Conservation (phyloP, 179 eudicot genomes). For the Sideroxylon spinosum region DNA sequence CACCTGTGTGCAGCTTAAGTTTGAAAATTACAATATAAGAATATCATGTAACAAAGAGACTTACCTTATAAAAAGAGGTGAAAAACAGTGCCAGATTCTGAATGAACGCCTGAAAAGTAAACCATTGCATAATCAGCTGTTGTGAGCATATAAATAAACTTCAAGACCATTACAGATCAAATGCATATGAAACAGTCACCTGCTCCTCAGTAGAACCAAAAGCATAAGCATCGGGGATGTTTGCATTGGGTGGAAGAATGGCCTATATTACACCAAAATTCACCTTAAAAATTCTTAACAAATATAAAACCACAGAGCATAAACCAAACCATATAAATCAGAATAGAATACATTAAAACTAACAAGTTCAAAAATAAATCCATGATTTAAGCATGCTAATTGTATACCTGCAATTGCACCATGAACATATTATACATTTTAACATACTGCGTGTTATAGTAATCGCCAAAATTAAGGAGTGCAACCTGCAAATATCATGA, state of each 20-base stretch:
- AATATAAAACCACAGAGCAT: neutral
- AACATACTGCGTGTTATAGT: slow-evolving; percentile 68
- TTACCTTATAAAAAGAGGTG: slow-evolving; percentile 85
- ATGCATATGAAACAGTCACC: slow-evolving; percentile 35
- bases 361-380: neutral
- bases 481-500: slow-evolving; percentile 63
- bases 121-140: neutral
- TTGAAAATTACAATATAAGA: neutral
- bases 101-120: slow-evolving; percentile 74
- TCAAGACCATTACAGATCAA: neutral
- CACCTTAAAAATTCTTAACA: neutral
- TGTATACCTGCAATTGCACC: slow-evolving; percentile 79
- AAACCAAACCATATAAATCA: neutral
- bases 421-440: slow-evolving; percentile 85
- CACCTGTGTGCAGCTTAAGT: neutral
- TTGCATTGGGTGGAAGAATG: slow-evolving; percentile 66
- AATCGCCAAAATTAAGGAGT: slow-evolving; percentile 82
- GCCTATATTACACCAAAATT: slow-evolving; percentile 31
- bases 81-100: slow-evolving; percentile 95
- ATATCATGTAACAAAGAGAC: slow-evolving; percentile 3
- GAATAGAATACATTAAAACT: neutral
- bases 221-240: slow-evolving; percentile 83
- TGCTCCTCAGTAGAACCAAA: slow-evolving; percentile 86
- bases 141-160: neutral
- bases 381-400: neutral